Evolutionary conservation across 441 rosid species (phyloP), one percentile per base, ranked within the genome.

Genomic region (Populus trichocarpa): DNA sequence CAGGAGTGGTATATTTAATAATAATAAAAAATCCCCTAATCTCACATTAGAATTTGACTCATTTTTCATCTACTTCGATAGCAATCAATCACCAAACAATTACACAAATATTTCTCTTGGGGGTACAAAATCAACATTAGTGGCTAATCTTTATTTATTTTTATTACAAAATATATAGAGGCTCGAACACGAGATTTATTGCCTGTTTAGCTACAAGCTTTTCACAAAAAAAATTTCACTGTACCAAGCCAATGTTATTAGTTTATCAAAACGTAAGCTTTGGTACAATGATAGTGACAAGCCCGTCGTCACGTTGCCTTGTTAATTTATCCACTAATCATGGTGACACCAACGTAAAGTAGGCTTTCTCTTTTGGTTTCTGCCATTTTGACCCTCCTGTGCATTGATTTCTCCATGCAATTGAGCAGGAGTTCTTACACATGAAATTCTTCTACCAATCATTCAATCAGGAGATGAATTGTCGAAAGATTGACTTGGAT

Each of bases 321-420:
- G 32, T 30, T 30, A 30, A 26, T 35, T 46, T 13, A 2, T 18
- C 65, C 71, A 22, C 57, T 18, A 67, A 75, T 75, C 13, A 75
- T 67, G 77, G 71, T 42, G 71, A 66, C 77, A 75, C 38, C 66
- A 28, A 13, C 16, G 22, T 40, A 67, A 75, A 67, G 66, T 10
- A 8, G 32, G 23, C 16, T 28, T 23, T 18, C 18, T 5, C 32
- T n/a, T 75, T 12, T 18, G 57, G 30, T n/a, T 75, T 53, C 22
- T 16, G 71, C 12, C 46, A 75, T 4, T 26, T 66, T 75, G 32
- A 40, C 77, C 65, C 12, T 66, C 0, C 2, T 35, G 6, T 23
- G 25, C 69, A 64, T 26, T 4, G 16, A 25, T 64, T 23, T 42
- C 20, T 36, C 30, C 71, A 25, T 66, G 28, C 64, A 40, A 28